These are phyloP conservation scores for Talaromyces thailandensis DNA, from an alignment of 495 filamentous ascomycete genomes.

Conservation along the genomic window DNA sequence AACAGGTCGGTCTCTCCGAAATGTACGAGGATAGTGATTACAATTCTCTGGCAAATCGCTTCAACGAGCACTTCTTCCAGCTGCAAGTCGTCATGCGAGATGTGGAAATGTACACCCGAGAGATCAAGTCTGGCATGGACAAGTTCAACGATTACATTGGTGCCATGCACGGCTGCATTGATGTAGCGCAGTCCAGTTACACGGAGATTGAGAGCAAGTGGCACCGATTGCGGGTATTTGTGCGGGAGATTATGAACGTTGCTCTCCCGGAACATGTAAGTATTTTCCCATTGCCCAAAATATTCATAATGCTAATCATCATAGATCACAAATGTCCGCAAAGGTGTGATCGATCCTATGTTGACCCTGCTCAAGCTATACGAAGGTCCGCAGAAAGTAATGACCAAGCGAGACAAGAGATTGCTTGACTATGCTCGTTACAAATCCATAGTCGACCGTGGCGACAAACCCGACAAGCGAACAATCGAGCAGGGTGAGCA, in stretches of 20 bases:
- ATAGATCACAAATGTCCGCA: conserved; percentile 65
- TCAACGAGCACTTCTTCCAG: conserved; percentile 79
- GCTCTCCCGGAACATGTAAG: conserved; percentile 82
- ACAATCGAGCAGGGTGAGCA: conserved; percentile 73
- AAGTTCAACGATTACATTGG: conserved; percentile 61
- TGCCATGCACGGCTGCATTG: conserved; percentile 58
- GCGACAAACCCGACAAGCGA: conserved; percentile 75
- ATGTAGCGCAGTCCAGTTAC: conserved; percentile 52
- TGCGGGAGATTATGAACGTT: conserved; percentile 69
- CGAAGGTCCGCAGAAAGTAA: conserved; percentile 70
- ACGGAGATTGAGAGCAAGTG: conserved; percentile 86
- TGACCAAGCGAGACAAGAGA: conserved; percentile 87
- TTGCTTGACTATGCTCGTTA: conserved; percentile 80
- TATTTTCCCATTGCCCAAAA: conserved; percentile 10
- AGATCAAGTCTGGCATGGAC: conserved; percentile 59
- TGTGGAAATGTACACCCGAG: conserved; percentile 74
- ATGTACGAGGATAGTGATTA: conserved; percentile 73
- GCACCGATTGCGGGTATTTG: conserved; percentile 72
- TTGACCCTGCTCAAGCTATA: conserved; percentile 70
- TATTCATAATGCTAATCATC: conserved; percentile 7
- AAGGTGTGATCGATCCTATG: conserved; percentile 82
- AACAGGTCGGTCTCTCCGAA: conserved; percentile 58
- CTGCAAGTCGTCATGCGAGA: conserved; percentile 86
- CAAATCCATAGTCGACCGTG: conserved; percentile 64
- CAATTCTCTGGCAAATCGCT: conserved; percentile 62